Percentiles rank a stretch among this genome's conserved stretches.
Conservation (phyloP, 129 eudicot genomes). For the Escallonia rubra region DNA sequence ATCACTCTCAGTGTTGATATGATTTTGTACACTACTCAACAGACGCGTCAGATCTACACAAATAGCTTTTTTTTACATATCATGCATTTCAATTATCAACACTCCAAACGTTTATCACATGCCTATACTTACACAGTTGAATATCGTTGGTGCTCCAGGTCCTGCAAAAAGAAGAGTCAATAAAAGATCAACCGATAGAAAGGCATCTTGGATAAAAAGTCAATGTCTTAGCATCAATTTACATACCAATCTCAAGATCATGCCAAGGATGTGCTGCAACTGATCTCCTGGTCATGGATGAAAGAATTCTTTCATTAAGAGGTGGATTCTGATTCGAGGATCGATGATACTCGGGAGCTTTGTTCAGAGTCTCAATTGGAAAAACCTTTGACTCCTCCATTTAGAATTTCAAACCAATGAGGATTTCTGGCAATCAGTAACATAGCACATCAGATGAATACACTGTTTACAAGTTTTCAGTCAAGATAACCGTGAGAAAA, state of each 20-base stretch:
- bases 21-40: neutral
- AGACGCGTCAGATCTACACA: neutral
- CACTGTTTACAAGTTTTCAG: conserved; percentile 15
- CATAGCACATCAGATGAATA: neutral
- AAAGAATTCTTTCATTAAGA: conserved; percentile 45
- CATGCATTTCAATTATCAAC: neutral
- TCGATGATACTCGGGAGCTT: conserved; percentile 4
- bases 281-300: conserved; percentile 38
- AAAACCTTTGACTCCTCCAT: conserved; percentile 35
- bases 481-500: conserved; percentile 20
- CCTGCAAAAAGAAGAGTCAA: conserved; percentile 17
- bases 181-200: no score
- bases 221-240: neutral
- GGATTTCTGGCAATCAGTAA: neutral
- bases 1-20: neutral
- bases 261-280: conserved; percentile 64
- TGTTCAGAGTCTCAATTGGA: conserved; percentile 19
- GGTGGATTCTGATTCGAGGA: conserved; percentile 1
- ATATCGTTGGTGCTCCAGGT: conserved; percentile 41
- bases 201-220: no score
- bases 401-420: neutral
- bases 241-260: conserved; percentile 47
- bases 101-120: neutral
- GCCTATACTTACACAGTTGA: conserved; percentile 45
- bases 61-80: neutral